Percentiles rank a stretch among this genome's conserved stretches.
These are phyloP conservation scores for Venturia effusa DNA, from an alignment of 2,329 filamentous ascomycete species.

Conservation along the genomic window DNA sequence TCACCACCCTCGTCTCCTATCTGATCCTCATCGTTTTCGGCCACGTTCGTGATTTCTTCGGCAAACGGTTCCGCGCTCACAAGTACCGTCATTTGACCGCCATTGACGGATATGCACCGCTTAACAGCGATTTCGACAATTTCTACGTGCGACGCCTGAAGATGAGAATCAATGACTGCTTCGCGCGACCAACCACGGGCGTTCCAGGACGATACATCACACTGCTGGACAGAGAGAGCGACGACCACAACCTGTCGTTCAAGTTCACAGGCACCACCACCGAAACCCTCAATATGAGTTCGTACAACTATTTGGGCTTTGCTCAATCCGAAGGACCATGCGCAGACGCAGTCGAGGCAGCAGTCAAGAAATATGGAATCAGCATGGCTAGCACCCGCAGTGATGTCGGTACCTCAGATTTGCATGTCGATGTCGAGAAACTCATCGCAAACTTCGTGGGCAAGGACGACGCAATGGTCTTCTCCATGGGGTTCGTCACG, in stretches of 20 bases:
- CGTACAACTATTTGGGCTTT: conserved; percentile 98
- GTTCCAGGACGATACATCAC: conserved; percentile 93
- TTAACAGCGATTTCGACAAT: conserved; percentile 98
- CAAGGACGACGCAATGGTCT: conserved; percentile 90
- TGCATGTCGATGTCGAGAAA: conserved; percentile 80
- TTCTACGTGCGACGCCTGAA: conserved; percentile 93
- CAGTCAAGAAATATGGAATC: conserved; percentile 75
- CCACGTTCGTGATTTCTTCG: conserved; percentile 94
- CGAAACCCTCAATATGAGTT: conserved; percentile 96
- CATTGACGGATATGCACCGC: conserved; percentile 80
- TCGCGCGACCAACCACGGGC: conserved; percentile 81
- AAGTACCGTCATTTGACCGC: conserved; percentile 77
- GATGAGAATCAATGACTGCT: conserved; percentile 92
- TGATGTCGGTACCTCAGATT: conserved; percentile 77
- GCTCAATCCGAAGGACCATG: conserved; percentile 96
- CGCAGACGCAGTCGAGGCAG: conserved; percentile 82
- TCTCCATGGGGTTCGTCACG: conserved; percentile 98
- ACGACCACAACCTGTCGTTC: conserved; percentile 88
- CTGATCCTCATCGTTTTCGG: conserved; percentile 90
- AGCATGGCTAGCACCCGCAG: conserved; percentile 69
- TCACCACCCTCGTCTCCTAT: conserved; percentile 98
- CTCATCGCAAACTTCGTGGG: conserved; percentile 85
- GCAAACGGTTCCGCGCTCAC: conserved; percentile 82
- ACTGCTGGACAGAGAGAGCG: conserved; percentile 77
- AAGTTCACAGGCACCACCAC: conserved; percentile 81